Evolutionary conservation across 2,329 filamentous ascomycete species (phyloP).

Genomic region (Fusarium buharicum): DNA sequence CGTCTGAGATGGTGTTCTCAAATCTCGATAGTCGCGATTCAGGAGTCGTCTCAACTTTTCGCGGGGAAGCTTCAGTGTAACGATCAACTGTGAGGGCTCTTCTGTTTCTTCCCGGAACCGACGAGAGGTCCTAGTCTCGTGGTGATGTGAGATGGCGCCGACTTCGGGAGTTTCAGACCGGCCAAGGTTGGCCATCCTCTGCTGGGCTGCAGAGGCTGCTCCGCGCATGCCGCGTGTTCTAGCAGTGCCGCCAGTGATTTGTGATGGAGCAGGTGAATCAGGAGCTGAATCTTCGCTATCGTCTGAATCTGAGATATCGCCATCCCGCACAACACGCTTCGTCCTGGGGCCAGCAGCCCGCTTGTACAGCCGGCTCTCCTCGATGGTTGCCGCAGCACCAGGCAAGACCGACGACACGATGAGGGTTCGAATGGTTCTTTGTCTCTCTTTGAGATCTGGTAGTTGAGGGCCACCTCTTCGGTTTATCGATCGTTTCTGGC

Average conservation of each 20-base stretch:
- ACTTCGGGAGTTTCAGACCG: conserved; percentile 92
- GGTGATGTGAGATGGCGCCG: conserved; percentile 67
- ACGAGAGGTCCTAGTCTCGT: conserved; percentile 76
- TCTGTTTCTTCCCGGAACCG: conserved; percentile 81
- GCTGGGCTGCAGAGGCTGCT: conserved; percentile 85
- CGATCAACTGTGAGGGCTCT: conserved; percentile 73
- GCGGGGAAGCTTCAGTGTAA: conserved; percentile 79
- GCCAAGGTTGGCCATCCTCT: conserved; percentile 82
- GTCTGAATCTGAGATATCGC: conserved; percentile 86
- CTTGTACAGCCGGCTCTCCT: conserved; percentile 90
- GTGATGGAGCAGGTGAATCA: conserved; percentile 84
- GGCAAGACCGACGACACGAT: conserved; percentile 93
- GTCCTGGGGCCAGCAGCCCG: conserved; percentile 70
- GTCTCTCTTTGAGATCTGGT: conserved; percentile 95
- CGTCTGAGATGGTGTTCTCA: conserved; percentile 50
- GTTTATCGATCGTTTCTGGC: conserved; percentile 96
- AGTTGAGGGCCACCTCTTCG: conserved; percentile 89
- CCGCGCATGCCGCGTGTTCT: conserved; percentile 89
- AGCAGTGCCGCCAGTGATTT: conserved; percentile 78
- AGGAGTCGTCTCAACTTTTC: conserved; percentile 76
- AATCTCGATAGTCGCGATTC: conserved; percentile 62
- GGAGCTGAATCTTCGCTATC: conserved; percentile 89
- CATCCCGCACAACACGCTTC: conserved; percentile 66
- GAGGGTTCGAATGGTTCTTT: conserved; percentile 90
- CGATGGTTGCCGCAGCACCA: conserved; percentile 80